Conservation (phyloP, 2,329 filamentous ascomycete species). For the Aspergillus chevalieri region DNA sequence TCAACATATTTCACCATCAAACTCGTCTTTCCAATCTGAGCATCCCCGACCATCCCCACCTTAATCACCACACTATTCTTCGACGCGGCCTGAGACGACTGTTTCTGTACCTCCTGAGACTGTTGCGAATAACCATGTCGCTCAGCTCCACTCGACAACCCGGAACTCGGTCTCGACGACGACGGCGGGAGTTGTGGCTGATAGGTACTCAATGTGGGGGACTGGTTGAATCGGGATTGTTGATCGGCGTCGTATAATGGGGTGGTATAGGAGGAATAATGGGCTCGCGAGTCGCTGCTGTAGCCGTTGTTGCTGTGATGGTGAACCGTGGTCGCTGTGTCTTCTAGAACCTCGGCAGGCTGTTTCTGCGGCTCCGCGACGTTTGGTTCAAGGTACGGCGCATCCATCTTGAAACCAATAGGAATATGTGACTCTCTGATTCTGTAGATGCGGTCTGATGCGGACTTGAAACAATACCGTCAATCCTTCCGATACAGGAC, state of each 20-base stretch:
- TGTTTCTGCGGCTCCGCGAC: constrained; percentile 4
- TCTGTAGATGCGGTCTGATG: no score
- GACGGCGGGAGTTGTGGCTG: constrained; percentile 36
- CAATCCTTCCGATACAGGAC: no score
- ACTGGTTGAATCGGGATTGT: constrained; percentile 33
- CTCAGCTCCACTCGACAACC: constrained; percentile 41
- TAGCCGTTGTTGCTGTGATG: constrained; percentile 34
- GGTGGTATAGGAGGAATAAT: constrained; percentile 42
- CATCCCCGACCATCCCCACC: constrained; percentile 98
- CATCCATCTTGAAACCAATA: constrained; percentile 19
- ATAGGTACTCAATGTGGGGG: constrained; percentile 26
- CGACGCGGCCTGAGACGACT: constrained; percentile 32
- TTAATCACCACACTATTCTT: constrained; percentile 85
- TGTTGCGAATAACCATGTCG: constrained; percentile 44
- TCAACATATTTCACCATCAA: constrained; percentile 99
- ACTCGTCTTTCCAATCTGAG: constrained; percentile 97
- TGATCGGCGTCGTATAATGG: constrained; percentile 34
- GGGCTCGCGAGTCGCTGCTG: constrained; percentile 42
- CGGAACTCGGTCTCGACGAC: constrained; percentile 45
- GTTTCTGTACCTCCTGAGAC: constrained; percentile 45
- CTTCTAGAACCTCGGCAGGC: background rate
- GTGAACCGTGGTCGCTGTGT: constrained; percentile 11
- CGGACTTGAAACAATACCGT: no score
- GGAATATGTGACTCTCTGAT: no score
- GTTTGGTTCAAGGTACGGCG: constrained; percentile 17